Base-by-base conservation (phyloP, 768 basidiomycete species). In the Daedaleopsis sinensis region DNA sequence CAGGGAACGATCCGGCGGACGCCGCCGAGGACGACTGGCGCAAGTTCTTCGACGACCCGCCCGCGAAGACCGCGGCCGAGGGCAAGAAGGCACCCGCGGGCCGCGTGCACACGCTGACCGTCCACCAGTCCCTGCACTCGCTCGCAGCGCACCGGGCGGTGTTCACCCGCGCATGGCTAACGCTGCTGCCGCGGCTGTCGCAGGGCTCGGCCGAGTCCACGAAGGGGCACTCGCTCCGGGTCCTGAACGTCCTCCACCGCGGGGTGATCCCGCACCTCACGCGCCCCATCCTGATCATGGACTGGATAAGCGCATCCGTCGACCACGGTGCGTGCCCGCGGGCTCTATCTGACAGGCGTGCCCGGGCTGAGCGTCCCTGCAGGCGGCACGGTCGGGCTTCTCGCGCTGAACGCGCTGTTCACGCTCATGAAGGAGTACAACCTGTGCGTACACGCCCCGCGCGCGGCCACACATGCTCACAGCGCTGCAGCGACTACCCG, bases 401-500 rank as follows among this genome's bases (percentile, higher is more conserved):
- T 98, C 47, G 94, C 93, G 1, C 80, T 99, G 65, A 98, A 98
- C 67, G 90, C 93, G 1, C 75, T 99, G 52, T 98, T 94, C 70
- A 84, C 89, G 13, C 79, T 99, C 62, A 98, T 98, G 76, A 91
- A 84, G 60, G 88, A 94, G 54, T 95, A 97, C 71, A 97, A 97
- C 67, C 80, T 99, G 96, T 93, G 70, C 71, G 92, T 81, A 27
- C 13, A 24, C 64, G 52, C 15, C 18, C 13, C 51, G 52, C 35
- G 4, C 5, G 10, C 15, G n/a, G 38, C 3, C 24, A 42, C 48
- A 9, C 27, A 5, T 12, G 35, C 48, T 57, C 55, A 58, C 49
- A 39, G 54, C 49, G 68, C 58, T 36, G 9, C 69, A 98, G 96
- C 11, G 97, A 99, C 69, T 98, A 96, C 70, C 96, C 97, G 2